These are phyloP conservation scores for Diversispora eburnea DNA, from an alignment of 192 early-diverging fungal species.

Conservation along the genomic window DNA sequence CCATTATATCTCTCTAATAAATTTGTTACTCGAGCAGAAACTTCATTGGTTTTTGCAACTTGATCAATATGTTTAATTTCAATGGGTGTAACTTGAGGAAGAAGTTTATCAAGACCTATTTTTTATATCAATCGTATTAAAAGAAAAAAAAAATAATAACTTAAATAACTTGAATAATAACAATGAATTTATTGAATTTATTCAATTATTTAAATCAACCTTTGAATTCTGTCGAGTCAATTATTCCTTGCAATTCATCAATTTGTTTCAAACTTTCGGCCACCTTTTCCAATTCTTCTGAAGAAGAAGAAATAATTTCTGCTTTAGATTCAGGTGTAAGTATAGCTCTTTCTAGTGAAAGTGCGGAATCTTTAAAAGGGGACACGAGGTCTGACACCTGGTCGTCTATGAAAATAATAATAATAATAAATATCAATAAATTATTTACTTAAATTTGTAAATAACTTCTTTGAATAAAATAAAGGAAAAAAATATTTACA, in stretches of 20 bases:
- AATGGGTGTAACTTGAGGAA: conserved; percentile 33
- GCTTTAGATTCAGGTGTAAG: conserved; percentile 39
- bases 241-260: conserved; percentile 38
- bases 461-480: not conserved
- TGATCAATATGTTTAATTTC: conserved; percentile 37
- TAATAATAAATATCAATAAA: not conserved
- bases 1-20: conserved; percentile 45
- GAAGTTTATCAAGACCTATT: conserved; percentile 34
- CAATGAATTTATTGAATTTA: not conserved
- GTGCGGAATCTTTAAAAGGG: conserved; percentile 18
- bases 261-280: conserved; percentile 40
- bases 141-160: not conserved
- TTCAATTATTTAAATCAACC: conserved; percentile 13
- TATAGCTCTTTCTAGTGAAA: conserved; percentile 38
- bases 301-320: conserved; percentile 37
- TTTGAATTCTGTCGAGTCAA: conserved; percentile 37
- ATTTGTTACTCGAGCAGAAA: conserved; percentile 31
- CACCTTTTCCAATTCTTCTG: conserved; percentile 37
- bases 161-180: not conserved
- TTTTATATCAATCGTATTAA: not conserved
- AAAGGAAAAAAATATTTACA: conserved; percentile 29
- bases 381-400: conserved; percentile 14
- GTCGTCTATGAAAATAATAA: conserved; percentile 11
- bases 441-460: not conserved
- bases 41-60: conserved; percentile 26